These are phyloP conservation scores for Vinca minor DNA, from an alignment of 257 asterid genomes.

Conservation along the genomic window DNA sequence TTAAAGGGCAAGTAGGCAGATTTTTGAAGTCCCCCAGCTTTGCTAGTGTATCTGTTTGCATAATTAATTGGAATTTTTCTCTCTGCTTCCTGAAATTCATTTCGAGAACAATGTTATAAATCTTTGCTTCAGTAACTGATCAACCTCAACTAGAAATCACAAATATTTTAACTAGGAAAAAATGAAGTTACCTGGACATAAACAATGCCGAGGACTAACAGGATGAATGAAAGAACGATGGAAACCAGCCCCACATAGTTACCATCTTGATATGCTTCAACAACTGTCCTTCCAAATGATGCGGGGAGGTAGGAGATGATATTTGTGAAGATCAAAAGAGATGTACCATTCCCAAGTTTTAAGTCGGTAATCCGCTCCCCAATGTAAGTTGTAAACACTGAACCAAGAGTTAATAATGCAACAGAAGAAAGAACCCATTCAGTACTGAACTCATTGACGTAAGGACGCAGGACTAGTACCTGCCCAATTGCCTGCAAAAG, in stretches of 20 bases:
- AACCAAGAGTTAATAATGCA: conserved; percentile 69
- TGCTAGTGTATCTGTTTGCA: conserved; percentile 70
- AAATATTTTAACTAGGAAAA: conserved; percentile 7
- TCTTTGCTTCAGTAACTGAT: conserved; percentile 11
- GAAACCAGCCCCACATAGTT: conserved; percentile 77
- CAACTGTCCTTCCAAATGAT: conserved; percentile 87
- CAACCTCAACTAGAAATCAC: conserved; percentile 2
- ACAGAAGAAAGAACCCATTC: conserved; percentile 82
- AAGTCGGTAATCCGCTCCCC: conserved; percentile 86
- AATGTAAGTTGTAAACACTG: conserved; percentile 71
- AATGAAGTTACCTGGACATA: conserved; percentile 76
- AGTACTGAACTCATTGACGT: conserved; percentile 79
- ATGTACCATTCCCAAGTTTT: conserved; percentile 95
- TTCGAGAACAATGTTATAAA: conserved; percentile 13
- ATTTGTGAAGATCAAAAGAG: conserved; percentile 90
- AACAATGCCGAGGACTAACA: conserved; percentile 88
- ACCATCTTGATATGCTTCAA: conserved; percentile 78
- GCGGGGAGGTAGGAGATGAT: conserved; percentile 95
- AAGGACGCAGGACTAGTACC: conserved; percentile 85
- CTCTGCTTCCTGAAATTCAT: conserved; percentile 83
- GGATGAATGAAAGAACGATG: conserved; percentile 57
- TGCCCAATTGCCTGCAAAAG: conserved; percentile 89
- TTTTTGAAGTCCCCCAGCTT: conserved; percentile 62
- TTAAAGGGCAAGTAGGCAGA: conserved; percentile 96
- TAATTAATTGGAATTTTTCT: conserved; percentile 90